phyloP scores from a whole-genome alignment of 257 asterid species.

The Solanum infundibuliforme region DNA sequence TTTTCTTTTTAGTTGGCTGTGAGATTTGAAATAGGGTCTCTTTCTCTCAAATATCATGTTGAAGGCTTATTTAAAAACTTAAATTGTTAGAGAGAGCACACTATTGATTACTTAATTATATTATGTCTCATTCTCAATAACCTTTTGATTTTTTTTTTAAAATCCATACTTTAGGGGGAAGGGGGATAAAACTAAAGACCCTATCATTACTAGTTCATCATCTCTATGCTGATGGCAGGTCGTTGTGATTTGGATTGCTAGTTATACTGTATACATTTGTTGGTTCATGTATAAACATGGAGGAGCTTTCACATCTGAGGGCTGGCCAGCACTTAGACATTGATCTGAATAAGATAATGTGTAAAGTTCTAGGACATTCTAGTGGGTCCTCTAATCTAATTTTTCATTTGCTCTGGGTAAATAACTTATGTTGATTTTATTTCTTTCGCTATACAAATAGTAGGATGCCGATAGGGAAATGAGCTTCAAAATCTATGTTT shows the following conservation, averaged over 20 bases:
- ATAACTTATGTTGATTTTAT: neutral
- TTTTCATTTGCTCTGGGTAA: neutral
- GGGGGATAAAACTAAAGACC: no score
- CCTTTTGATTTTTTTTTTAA: neutral
- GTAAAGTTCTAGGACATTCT: neutral
- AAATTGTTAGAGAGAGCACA: neutral
- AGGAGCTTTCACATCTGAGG: neutral
- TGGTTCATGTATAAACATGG: neutral
- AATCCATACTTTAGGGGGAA: neutral
- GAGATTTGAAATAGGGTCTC: neutral
- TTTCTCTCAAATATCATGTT: neutral
- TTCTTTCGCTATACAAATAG: neutral
- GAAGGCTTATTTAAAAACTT: neutral
- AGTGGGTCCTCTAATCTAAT: neutral
- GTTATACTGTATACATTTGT: neutral
- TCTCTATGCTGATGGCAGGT: neutral
- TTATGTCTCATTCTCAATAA: neutral
- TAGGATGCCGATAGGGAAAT: neutral
- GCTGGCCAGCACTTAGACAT: neutral
- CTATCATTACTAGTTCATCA: neutral
- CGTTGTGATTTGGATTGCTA: neutral
- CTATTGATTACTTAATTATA: neutral
- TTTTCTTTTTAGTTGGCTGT: neutral
- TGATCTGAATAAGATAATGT: neutral
- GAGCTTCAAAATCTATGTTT: neutral